Evolutionary conservation across 2,329 filamentous ascomycete species (phyloP).

Genomic region (Phyllosticta ampelicida): DNA sequence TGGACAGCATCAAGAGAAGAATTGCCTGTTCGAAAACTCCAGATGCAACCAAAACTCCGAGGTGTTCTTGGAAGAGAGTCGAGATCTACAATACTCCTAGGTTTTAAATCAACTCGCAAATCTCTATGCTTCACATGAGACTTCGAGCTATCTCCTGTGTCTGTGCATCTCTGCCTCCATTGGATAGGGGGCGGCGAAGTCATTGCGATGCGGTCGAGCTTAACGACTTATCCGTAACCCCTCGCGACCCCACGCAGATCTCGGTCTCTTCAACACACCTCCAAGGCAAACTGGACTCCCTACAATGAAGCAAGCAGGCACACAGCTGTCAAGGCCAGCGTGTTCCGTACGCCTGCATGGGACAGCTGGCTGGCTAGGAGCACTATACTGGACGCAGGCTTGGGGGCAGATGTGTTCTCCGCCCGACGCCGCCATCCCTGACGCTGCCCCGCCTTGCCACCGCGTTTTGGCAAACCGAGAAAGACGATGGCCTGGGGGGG

Average conservation of each 20-base stretch:
- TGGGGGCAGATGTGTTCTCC: neutral
- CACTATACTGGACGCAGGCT: neutral
- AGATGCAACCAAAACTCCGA: too few species aligned
- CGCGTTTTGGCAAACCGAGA: conserved; percentile 2
- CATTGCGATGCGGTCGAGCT: neutral
- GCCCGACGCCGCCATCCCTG: conserved; percentile 7
- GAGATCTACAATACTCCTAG: too few species aligned
- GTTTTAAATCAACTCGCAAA: too few species aligned
- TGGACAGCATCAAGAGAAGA: too few species aligned
- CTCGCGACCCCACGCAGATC: neutral
- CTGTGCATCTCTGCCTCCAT: too few species aligned
- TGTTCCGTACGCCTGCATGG: neutral
- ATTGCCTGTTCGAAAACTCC: too few species aligned
- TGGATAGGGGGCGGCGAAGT: too few species aligned
- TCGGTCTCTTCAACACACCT: neutral
- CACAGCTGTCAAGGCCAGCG: neutral
- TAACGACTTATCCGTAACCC: neutral
- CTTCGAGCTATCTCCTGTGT: too few species aligned
- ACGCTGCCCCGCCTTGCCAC: neutral
- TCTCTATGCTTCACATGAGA: too few species aligned
- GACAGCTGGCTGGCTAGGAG: neutral
- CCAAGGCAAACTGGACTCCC: neutral
- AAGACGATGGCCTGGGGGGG: neutral
- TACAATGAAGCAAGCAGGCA: neutral
- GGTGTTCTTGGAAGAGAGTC: too few species aligned